Percentiles rank a stretch among this genome's conserved stretches.
Conservation (phyloP, 495 filamentous ascomycete species). For the Cercophora newfieldiana region DNA sequence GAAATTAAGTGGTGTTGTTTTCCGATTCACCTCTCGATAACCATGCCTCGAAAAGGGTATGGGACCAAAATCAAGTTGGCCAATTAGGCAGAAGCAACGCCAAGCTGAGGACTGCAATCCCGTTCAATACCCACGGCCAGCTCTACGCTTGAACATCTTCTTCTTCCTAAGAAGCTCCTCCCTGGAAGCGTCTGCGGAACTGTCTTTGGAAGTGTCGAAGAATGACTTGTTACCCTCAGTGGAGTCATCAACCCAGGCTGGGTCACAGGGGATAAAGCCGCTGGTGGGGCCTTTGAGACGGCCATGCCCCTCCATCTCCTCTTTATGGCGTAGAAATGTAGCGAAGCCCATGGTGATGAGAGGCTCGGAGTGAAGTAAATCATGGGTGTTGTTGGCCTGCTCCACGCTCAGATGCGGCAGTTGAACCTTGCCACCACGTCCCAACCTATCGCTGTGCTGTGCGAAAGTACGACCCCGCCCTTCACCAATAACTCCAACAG, state of each 20-base stretch:
- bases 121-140: conserved; percentile 27
- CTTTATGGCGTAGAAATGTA: conserved; percentile 34
- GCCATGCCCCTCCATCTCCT: conserved; percentile 13
- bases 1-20: neutral
- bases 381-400: conserved; percentile 36
- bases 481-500: conserved; percentile 32
- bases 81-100: too few species aligned
- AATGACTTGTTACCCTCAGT: conserved; percentile 36
- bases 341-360: conserved; percentile 43
- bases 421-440: conserved; percentile 20
- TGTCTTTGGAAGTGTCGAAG: conserved; percentile 26
- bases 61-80: too few species aligned
- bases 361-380: conserved; percentile 34
- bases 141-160: conserved; percentile 8
- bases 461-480: conserved; percentile 21
- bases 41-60: too few species aligned
- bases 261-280: conserved; percentile 24
- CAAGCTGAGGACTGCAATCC: neutral
- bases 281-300: conserved; percentile 9
- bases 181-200: conserved; percentile 5
- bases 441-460: neutral
- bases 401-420: conserved; percentile 21
- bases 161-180: conserved; percentile 13
- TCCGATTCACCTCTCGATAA: neutral
- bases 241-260: conserved; percentile 31